A percentile compares a stretch with the other conserved stretches of the same genome.
Conservation (phyloP, 805 yeast species). For the Metschnikowia aberdeeniae region DNA sequence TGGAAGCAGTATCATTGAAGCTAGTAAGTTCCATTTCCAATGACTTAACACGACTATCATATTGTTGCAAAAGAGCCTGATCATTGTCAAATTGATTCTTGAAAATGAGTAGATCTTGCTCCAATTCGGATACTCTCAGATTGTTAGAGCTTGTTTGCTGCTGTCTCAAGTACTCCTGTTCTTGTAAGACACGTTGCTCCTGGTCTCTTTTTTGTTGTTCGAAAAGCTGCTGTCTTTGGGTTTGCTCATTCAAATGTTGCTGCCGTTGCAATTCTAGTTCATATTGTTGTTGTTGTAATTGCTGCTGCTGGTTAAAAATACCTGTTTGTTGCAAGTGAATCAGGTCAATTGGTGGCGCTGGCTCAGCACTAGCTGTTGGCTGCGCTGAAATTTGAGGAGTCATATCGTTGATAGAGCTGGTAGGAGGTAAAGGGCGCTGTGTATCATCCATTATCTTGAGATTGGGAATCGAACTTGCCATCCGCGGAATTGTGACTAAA, state of each 20-base stretch:
- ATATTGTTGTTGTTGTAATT: constrained; percentile 55
- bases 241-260: constrained; percentile 63
- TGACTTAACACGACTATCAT: constrained; percentile 78
- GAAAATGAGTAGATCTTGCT: constrained; percentile 70
- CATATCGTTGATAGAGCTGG: constrained; percentile 17
- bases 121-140: constrained; percentile 75
- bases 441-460: constrained; percentile 44
- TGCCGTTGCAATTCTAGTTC: constrained; percentile 62
- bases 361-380: constrained; percentile 31
- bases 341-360: constrained; percentile 36
- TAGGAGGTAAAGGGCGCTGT: constrained; percentile 29
- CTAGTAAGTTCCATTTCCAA: constrained; percentile 68
- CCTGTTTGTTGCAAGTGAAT: constrained; percentile 53
- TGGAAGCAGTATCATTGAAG: constrained; percentile 60
- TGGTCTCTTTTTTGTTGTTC: constrained; percentile 71
- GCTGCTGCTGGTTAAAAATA: constrained; percentile 47
- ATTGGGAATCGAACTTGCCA: constrained; percentile 58
- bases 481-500: constrained; percentile 73
- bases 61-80: constrained; percentile 78
- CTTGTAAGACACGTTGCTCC: constrained; percentile 61
- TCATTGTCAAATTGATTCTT: constrained; percentile 83
- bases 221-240: constrained; percentile 69
- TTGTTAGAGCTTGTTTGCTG: constrained; percentile 73
- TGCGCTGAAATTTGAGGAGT: constrained; percentile 44
- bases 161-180: constrained; percentile 61